Base-by-base conservation (phyloP, 1,139 yeast genomes). In the Nakaseomyces nivariensis region DNA sequence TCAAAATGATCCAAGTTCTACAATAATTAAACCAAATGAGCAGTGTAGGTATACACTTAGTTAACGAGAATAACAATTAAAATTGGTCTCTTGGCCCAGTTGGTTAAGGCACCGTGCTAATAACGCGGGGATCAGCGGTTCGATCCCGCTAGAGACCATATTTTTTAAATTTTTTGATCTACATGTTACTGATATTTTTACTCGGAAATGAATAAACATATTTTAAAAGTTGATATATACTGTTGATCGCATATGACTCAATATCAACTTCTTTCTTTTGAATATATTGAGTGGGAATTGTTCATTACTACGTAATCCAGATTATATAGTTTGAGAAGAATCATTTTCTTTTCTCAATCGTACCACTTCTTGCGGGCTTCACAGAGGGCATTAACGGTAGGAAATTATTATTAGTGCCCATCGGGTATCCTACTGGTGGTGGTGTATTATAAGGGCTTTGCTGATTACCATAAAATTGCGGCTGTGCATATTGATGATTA, bases 91-190 rank as follows among this genome's bases (percentile, higher is more conserved):
- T 59, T 59, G 63, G 63, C 63, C 63, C 63, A 59, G 63, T 59
- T 59, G 63, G 63, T 59, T 59, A 59, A 59, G 63, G 63, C 63
- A 58, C 58, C 58, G 63, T 59, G 63, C 63, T 59, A 59, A 59
- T 59, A 59, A 58, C 63, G 63, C 63, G 58, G 61, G 61, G 63
- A 59, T 59, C 63, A 58, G 63, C 63, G 59, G 63, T 59, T 59
- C 63, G 63, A 59, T 59, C 63, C 63, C 59, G 63, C 63, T 58
- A 59, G 63, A 56, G 55, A 56, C 58, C 58, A 55, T 54, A 42
- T 49, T 52, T 50, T 42, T 42, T 8, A 22, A 22, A 17, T 17
- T 37, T 37, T 36, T 29, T 29, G 6, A 7, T 29, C 31, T 3
- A 29, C 9, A 2, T 29, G 9, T 29, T 3, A 17, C 2, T 17